phyloP scores from a whole-genome alignment of 345 rosid genomes.

The Eucalyptus cloeziana region DNA sequence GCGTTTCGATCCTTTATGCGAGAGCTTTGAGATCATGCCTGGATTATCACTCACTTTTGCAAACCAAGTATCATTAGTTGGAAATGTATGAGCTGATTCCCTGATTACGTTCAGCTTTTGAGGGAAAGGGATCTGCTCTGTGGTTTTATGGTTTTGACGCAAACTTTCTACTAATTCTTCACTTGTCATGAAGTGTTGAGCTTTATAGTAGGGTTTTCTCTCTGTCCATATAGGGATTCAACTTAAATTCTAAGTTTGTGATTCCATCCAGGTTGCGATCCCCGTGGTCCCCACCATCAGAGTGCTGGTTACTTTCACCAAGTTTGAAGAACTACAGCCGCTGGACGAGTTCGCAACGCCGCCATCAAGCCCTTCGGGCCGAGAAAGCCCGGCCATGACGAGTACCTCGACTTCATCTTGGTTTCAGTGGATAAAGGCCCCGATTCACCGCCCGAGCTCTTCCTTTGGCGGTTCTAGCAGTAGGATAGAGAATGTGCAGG shows the following conservation, averaged over 20 bases:
- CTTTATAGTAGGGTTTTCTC: background rate
- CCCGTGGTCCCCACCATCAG: constrained; percentile 94
- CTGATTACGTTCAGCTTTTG: background rate
- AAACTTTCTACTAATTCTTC: background rate
- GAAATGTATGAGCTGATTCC: background rate
- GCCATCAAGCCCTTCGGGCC: constrained; percentile 73
- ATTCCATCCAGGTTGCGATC: constrained; percentile 67
- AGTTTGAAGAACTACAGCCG: constrained; percentile 82
- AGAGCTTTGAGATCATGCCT: background rate
- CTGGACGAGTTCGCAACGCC: constrained; percentile 85
- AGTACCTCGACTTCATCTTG: constrained; percentile 54
- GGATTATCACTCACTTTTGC: background rate
- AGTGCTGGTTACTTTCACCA: constrained; percentile 81
- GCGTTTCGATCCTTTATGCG: background rate
- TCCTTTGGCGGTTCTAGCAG: constrained; percentile 32
- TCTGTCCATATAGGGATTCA: background rate
- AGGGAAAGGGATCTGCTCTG: background rate
- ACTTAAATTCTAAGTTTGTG: background rate
- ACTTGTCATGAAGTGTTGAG: background rate
- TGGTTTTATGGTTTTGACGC: background rate
- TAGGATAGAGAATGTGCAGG: constrained; percentile 47
- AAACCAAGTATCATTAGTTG: background rate
- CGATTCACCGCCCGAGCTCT: constrained; percentile 44
- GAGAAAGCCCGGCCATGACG: constrained; percentile 49
- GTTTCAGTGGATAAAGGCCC: constrained; percentile 92